Evolutionary conservation across 2,329 filamentous ascomycete species (phyloP).

Genomic region (Teratosphaeria destructans): DNA sequence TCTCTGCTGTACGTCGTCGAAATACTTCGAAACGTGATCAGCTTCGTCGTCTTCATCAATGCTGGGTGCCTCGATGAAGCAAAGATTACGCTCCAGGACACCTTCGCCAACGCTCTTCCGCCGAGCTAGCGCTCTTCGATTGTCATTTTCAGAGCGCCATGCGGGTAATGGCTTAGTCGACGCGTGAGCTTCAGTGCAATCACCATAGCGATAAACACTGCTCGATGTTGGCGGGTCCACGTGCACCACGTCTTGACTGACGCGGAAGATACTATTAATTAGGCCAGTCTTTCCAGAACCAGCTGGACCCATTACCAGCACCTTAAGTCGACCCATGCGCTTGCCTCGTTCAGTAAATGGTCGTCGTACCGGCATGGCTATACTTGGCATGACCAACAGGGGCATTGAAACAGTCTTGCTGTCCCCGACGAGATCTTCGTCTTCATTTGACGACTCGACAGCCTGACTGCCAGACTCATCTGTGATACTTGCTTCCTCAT

Average conservation of each 20-base stretch:
- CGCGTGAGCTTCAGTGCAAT: constrained; percentile 32
- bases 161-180: constrained; percentile 58
- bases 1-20: constrained; percentile 58
- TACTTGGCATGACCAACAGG: constrained; percentile 95
- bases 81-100: constrained; percentile 81
- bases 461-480: constrained; percentile 48
- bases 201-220: neutral
- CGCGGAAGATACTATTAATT: constrained; percentile 77
- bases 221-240: constrained; percentile 50
- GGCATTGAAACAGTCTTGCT: constrained; percentile 36
- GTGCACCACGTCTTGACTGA: constrained; percentile 86
- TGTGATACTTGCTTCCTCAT: constrained; percentile 42
- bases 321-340: constrained; percentile 72
- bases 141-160: constrained; percentile 79
- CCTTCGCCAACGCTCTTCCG: constrained; percentile 64
- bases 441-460: constrained; percentile 44
- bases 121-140: constrained; percentile 48
- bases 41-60: constrained; percentile 45
- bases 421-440: constrained; percentile 29
- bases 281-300: constrained; percentile 83
- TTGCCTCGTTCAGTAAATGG: constrained; percentile 86
- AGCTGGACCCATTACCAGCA: constrained; percentile 72
- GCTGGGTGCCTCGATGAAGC: constrained; percentile 79
- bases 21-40: constrained; percentile 40
- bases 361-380: constrained; percentile 77